Evolutionary conservation across 1,139 yeast genomes (phyloP).

Genomic region (Candida dubliniensis): DNA sequence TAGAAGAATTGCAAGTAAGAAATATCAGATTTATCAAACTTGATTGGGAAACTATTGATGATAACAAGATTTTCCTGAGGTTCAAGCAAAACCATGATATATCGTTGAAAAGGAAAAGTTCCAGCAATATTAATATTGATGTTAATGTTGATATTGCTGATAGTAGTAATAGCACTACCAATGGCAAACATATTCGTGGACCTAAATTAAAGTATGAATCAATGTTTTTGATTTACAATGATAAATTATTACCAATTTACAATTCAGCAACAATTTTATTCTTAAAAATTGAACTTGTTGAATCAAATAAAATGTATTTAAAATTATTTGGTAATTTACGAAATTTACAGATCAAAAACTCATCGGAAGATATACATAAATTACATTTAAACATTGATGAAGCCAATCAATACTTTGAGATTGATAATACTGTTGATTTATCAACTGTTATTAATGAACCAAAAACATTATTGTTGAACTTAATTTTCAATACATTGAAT

Average conservation of each 20-base stretch:
- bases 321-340: conserved; percentile 34
- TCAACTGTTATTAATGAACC: conserved; percentile 23
- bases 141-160: not conserved
- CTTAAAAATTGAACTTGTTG: conserved; percentile 30
- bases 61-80: conserved; percentile 11
- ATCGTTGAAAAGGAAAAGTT: conserved; percentile 2
- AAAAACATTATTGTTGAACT: conserved; percentile 20
- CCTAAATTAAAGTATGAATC: conserved; percentile 26
- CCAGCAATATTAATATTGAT: no score
- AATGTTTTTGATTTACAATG: conserved; percentile 33
- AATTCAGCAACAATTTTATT: conserved; percentile 40
- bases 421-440: conserved; percentile 28
- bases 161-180: not conserved
- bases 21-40: conserved; percentile 30
- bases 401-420: conserved; percentile 27
- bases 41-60: conserved; percentile 19
- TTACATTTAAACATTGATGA: conserved; percentile 24
- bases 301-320: conserved; percentile 26
- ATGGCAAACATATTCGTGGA: not conserved
- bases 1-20: conserved; percentile 54
- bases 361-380: conserved; percentile 18
- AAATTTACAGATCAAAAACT: conserved; percentile 19
- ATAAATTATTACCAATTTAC: conserved; percentile 34
- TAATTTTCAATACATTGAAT: conserved; percentile 30
- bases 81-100: not conserved